Conservation (phyloP, 2,329 filamentous ascomycete genomes). For the Dactylellina leptospora region DNA sequence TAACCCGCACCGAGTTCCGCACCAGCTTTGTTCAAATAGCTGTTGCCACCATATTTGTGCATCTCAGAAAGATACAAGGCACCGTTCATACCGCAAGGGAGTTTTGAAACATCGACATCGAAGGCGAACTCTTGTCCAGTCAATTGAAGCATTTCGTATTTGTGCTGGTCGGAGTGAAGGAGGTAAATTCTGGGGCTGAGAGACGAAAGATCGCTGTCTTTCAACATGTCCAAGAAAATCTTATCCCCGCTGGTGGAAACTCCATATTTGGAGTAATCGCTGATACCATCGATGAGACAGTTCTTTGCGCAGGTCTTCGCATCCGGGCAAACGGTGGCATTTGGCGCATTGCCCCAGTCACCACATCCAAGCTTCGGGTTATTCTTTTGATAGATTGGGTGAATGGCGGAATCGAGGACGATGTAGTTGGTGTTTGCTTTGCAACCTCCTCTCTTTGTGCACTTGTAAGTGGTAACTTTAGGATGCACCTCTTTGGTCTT, state of each 20-base stretch:
- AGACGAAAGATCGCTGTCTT: slow-evolving; percentile 52
- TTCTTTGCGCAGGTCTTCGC: slow-evolving; percentile 66
- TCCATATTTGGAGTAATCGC: slow-evolving; percentile 65
- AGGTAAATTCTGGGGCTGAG: slow-evolving; percentile 63
- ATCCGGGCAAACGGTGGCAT: slow-evolving; percentile 64
- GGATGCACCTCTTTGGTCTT: slow-evolving; percentile 64
- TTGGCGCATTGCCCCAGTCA: slow-evolving; percentile 59
- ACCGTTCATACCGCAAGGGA: slow-evolving; percentile 62
- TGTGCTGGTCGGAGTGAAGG: slow-evolving; percentile 61
- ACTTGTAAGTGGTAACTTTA: slow-evolving; percentile 65
- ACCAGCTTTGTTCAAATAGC: slow-evolving; percentile 58
- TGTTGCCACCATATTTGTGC: slow-evolving; percentile 59
- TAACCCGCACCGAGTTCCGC: slow-evolving; percentile 61
- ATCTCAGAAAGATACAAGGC: slow-evolving; percentile 61
- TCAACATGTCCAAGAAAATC: slow-evolving; percentile 59
- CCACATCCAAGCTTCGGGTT: slow-evolving; percentile 59
- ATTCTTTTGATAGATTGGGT: slow-evolving; percentile 63
- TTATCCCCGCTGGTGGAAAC: slow-evolving; percentile 60
- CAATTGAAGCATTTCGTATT: slow-evolving; percentile 63
- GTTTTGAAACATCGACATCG: slow-evolving; percentile 62
- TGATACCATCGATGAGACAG: slow-evolving; percentile 66
- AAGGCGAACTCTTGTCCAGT: slow-evolving; percentile 63
- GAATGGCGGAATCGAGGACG: slow-evolving; percentile 65
- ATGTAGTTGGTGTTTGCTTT: slow-evolving; percentile 63
- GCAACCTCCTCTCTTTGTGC: slow-evolving; percentile 65